Evolutionary conservation across 176 grass and related monocot genomes (phyloP).

Genomic region (Raddia guianensis): DNA sequence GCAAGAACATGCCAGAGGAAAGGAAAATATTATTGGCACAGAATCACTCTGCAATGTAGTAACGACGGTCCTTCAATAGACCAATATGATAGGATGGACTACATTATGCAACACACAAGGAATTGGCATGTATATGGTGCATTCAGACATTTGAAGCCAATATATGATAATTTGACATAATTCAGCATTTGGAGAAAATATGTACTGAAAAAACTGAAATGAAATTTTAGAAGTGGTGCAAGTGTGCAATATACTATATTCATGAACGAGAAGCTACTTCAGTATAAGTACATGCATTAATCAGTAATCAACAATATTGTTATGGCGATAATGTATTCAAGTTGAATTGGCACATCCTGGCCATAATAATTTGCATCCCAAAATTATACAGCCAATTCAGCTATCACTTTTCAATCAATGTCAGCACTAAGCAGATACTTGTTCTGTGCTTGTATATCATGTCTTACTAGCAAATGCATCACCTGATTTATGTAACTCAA

Average conservation of each 20-base stretch:
- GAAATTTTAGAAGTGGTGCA: constrained; percentile 10
- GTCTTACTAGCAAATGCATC: constrained; percentile 33
- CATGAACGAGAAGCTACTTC: neutral
- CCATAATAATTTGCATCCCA: constrained; percentile 35
- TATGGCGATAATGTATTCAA: constrained; percentile 5
- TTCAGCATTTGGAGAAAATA: constrained; percentile 24
- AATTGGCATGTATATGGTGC: neutral
- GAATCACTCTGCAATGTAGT: neutral
- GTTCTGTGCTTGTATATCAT: constrained; percentile 25
- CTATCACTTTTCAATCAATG: constrained; percentile 20
- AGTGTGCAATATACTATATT: neutral
- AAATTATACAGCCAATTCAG: neutral
- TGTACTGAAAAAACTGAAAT: neutral
- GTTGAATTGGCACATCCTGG: constrained; percentile 6
- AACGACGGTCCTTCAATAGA: constrained; percentile 15
- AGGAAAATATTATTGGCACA: constrained; percentile 21
- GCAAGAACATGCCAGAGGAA: constrained; percentile 19
- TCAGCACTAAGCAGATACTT: constrained; percentile 25
- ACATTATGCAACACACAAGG: constrained; percentile 10
- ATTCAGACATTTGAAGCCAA: constrained; percentile 17
- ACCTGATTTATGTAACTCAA: constrained; percentile 99
- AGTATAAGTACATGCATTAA: neutral
- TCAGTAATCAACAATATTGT: neutral
- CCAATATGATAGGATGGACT: constrained; percentile 23
- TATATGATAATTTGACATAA: neutral